Conservation (phyloP, 2,329 filamentous ascomycete species). For the Epichloe hybrida region DNA sequence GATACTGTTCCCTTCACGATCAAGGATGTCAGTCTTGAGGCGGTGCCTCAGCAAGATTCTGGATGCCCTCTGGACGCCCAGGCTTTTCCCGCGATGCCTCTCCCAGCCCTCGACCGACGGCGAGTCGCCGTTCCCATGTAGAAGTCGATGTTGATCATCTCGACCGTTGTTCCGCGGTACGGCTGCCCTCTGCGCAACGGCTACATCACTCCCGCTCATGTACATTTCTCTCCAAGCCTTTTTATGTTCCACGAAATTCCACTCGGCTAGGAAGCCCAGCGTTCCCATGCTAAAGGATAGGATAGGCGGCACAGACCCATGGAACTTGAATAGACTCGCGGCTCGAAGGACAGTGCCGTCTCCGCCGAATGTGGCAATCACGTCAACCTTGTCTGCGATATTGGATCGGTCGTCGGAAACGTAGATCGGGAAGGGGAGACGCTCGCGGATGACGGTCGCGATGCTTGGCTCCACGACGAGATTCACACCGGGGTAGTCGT, state of each 20-base stretch:
- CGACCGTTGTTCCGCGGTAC: slow-evolving; percentile 17
- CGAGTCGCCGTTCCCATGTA: neutral
- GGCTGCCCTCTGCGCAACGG: slow-evolving; percentile 28
- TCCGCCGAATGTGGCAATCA: slow-evolving; percentile 81
- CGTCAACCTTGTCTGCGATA: slow-evolving; percentile 70
- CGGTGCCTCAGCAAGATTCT: slow-evolving; percentile 78
- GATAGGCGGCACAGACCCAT: slow-evolving; percentile 72
- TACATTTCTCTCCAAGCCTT: slow-evolving; percentile 85
- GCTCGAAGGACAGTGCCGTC: slow-evolving; percentile 38
- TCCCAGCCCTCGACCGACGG: slow-evolving; percentile 44
- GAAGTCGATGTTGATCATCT: slow-evolving; percentile 1
- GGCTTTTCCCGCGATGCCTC: slow-evolving; percentile 62
- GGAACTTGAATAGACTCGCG: slow-evolving; percentile 54
- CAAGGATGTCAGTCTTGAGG: slow-evolving; percentile 74
- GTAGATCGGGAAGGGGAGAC: slow-evolving; percentile 63
- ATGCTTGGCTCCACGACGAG: slow-evolving; percentile 71
- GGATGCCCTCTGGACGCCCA: slow-evolving; percentile 60
- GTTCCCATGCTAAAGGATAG: slow-evolving; percentile 96
- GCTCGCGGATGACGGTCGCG: slow-evolving; percentile 56
- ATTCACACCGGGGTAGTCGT: slow-evolving; percentile 67
- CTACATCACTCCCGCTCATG: slow-evolving; percentile 53
- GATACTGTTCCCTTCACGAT: slow-evolving; percentile 49
- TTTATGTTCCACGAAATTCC: slow-evolving; percentile 90
- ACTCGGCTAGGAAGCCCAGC: slow-evolving; percentile 86
- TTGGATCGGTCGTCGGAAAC: slow-evolving; percentile 33